These are phyloP conservation scores for Brettanomyces custersianus DNA, from an alignment of 805 yeast species.

Conservation along the genomic window DNA sequence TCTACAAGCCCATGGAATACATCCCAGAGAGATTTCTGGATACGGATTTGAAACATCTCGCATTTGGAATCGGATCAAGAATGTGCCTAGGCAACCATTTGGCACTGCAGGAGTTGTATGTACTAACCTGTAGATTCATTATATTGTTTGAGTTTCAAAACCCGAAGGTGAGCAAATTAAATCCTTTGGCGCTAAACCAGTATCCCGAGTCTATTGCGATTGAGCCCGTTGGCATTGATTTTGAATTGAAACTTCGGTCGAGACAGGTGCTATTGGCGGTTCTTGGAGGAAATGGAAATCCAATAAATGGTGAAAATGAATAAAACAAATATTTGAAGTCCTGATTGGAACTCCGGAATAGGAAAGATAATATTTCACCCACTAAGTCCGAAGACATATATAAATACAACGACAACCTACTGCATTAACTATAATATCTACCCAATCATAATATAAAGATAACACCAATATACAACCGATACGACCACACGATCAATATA, in stretches of 20 bases:
- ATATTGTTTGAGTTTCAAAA: constrained; percentile 26
- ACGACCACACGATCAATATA: no score
- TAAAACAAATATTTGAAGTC: no score
- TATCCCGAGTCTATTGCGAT: constrained; percentile 53
- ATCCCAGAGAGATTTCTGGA: constrained; percentile 45
- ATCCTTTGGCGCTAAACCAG: constrained; percentile 43
- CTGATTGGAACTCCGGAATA: not conserved
- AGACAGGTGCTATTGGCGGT: constrained; percentile 1
- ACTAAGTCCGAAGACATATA: not conserved
- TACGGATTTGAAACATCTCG: constrained; percentile 28
- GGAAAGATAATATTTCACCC: not conserved
- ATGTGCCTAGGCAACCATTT: constrained; percentile 64
- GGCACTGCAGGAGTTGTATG: constrained; percentile 59
- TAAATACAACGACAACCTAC: no score
- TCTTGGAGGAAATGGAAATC: constrained; percentile 1
- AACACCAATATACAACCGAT: no score
- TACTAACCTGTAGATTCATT: constrained; percentile 43
- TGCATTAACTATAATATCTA: no score
- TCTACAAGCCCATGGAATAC: constrained; percentile 36
- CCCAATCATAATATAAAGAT: no score
- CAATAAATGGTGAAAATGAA: not conserved
- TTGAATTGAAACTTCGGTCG: constrained; percentile 26
- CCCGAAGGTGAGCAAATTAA: constrained; percentile 30
- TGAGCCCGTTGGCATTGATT: constrained; percentile 41
- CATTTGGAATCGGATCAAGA: constrained; percentile 67